These are phyloP conservation scores for Fraxinus angustifolia DNA, from an alignment of 305 asterid species.

Conservation along the genomic window DNA sequence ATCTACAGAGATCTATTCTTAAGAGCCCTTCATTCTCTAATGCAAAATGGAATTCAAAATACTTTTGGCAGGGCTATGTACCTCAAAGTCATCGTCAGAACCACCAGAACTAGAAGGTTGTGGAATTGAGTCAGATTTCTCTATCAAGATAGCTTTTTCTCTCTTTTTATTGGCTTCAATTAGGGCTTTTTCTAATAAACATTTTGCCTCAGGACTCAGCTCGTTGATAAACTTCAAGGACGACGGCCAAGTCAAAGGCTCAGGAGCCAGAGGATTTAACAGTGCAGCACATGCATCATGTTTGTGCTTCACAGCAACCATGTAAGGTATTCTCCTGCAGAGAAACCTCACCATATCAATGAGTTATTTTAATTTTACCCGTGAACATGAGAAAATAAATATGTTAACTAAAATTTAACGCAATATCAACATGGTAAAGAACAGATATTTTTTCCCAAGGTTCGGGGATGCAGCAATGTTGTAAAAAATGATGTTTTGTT, in stretches of 20 bases:
- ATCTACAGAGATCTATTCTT: not conserved
- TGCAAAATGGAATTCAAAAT: not conserved
- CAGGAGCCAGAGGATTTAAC: constrained; percentile 76
- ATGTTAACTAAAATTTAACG: not conserved
- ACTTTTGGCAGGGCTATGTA: constrained; percentile 26
- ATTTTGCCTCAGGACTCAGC: constrained; percentile 68
- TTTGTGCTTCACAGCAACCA: constrained; percentile 74
- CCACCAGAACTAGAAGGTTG: constrained; percentile 31
- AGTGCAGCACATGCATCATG: constrained; percentile 68
- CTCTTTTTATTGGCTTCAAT: constrained; percentile 72
- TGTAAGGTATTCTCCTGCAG: constrained; percentile 69
- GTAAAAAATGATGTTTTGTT: not conserved
- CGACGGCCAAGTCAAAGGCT: constrained; percentile 88
- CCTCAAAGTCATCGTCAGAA: constrained; percentile 60
- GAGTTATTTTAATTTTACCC: not conserved
- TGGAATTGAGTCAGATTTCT: constrained; percentile 30
- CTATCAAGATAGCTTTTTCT: constrained; percentile 59
- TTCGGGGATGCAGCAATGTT: not conserved
- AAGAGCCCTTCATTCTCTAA: constrained; percentile 8
- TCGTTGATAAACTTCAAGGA: constrained; percentile 75
- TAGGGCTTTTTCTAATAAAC: constrained; percentile 64
- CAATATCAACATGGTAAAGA: not conserved
- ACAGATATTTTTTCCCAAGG: not conserved
- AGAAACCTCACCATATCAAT: constrained; percentile 13
- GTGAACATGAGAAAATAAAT: not conserved